Percentiles rank a stretch among this genome's conserved stretches.
phyloP scores from a whole-genome alignment of 768 basidiomycete species.

The Lactarius deliciosus region DNA sequence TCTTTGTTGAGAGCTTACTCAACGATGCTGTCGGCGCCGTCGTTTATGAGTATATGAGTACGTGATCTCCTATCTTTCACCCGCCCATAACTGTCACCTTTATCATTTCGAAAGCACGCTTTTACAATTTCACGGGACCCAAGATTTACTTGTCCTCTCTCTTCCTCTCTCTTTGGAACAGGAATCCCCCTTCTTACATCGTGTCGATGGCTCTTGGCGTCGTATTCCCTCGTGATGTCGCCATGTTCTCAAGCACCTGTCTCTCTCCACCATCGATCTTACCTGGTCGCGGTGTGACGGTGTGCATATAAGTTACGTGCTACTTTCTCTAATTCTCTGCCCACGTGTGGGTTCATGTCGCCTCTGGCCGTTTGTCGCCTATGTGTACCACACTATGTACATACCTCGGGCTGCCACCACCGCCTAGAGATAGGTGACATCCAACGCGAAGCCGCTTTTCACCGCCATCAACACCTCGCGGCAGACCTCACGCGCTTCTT shows the following conservation, averaged over 20 bases:
- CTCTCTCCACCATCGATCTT: constrained; percentile 89
- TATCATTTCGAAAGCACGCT: constrained; percentile 60
- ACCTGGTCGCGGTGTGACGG: constrained; percentile 72
- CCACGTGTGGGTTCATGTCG: constrained; percentile 96
- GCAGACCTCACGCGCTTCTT: constrained; percentile 91
- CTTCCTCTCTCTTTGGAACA: constrained; percentile 71
- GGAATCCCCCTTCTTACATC: constrained; percentile 71
- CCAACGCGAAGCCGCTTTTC: constrained; percentile 84
- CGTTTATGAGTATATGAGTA: constrained; percentile 91
- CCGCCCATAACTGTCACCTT: background rate
- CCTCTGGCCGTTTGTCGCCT: constrained; percentile 90
- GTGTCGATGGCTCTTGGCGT: constrained; percentile 93
- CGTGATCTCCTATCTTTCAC: background rate
- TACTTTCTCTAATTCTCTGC: constrained; percentile 96
- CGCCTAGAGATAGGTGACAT: constrained; percentile 71
- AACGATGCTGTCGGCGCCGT: constrained; percentile 90
- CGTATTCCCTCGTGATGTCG: constrained; percentile 79
- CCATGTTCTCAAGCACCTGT: constrained; percentile 91
- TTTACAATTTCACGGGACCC: constrained; percentile 82
- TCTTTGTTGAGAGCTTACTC: constrained; percentile 94
- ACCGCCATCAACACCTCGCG: constrained; percentile 86
- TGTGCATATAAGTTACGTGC: constrained; percentile 80
- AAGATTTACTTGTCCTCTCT: constrained; percentile 78
- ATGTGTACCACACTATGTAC: constrained; percentile 99
- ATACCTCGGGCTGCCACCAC: constrained; percentile 94